These are phyloP conservation scores for Lepidopterella palustris DNA, from an alignment of 495 filamentous ascomycete genomes.

Conservation along the genomic window DNA sequence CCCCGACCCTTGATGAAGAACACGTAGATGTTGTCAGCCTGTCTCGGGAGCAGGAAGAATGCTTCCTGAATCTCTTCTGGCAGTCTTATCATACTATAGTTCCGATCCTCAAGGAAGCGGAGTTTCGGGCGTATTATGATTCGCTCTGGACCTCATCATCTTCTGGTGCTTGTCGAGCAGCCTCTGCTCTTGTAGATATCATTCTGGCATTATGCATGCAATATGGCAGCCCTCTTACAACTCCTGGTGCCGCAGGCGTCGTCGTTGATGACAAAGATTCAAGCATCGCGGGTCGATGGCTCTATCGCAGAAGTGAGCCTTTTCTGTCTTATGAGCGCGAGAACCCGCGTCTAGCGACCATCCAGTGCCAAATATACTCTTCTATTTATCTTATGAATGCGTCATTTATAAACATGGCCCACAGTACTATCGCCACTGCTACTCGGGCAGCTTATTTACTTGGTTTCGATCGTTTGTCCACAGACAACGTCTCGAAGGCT, in stretches of 20 bases:
- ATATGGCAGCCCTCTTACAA: conserved; percentile 37
- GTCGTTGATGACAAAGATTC: conserved; percentile 35
- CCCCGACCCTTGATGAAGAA: not conserved
- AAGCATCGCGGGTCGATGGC: conserved; percentile 42
- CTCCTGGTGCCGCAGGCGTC: not conserved
- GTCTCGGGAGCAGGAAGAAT: conserved; percentile 42
- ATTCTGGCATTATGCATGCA: conserved; percentile 51
- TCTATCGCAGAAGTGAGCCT: conserved; percentile 43
- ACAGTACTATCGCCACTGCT: conserved; percentile 39
- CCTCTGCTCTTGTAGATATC: conserved; percentile 50
- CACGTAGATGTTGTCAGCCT: too few relatives aligned
- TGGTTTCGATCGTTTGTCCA: conserved; percentile 47
- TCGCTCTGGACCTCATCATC: conserved; percentile 38
- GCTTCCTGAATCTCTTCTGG: conserved; percentile 46
- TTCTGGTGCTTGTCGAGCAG: conserved; percentile 35
- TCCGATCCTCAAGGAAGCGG: conserved; percentile 42
- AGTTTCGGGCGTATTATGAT: conserved; percentile 45
- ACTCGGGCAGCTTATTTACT: conserved; percentile 46
- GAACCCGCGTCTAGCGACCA: conserved; percentile 43
- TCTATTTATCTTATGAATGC: conserved; percentile 43
- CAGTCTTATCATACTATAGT: conserved; percentile 40
- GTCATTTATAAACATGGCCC: conserved; percentile 47
- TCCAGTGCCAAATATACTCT: conserved; percentile 47
- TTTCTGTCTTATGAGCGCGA: conserved; percentile 45
- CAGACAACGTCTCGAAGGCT: conserved; percentile 31